Conservation (phyloP, 768 basidiomycete genomes). For the Candolleomyces aberdarensis region DNA sequence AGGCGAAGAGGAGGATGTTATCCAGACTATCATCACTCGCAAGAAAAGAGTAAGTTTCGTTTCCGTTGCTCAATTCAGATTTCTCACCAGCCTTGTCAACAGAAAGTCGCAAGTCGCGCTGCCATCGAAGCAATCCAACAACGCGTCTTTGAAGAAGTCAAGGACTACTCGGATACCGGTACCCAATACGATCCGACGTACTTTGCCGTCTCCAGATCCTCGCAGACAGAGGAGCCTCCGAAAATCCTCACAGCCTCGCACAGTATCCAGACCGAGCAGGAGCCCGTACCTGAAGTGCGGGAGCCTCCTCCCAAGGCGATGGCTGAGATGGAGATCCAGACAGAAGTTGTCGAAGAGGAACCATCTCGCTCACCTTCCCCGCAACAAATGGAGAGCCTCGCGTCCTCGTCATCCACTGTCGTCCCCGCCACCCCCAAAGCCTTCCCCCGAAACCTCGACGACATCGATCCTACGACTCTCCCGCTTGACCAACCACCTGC, state of each 20-base stretch:
- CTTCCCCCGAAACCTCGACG: constrained; percentile 27
- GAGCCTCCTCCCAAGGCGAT: constrained; percentile 28
- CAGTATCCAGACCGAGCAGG: constrained; percentile 57
- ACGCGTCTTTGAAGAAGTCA: constrained; percentile 56
- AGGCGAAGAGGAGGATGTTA: constrained; percentile 68
- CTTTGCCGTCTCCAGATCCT: constrained; percentile 41
- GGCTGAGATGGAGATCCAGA: constrained; percentile 62
- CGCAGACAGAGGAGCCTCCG: constrained; percentile 64
- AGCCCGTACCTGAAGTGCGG: constrained; percentile 19
- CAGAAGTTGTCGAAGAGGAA: constrained; percentile 39
- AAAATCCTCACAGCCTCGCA: constrained; percentile 43
- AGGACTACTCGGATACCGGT: constrained; percentile 72
- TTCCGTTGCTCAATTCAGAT: constrained; percentile 5
- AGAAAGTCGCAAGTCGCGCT: constrained; percentile 69
- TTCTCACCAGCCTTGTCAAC: constrained; percentile 8
- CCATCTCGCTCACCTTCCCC: constrained; percentile 46
- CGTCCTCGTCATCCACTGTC: constrained; percentile 73
- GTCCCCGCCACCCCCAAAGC: constrained; percentile 69
- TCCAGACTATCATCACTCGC: constrained; percentile 87
- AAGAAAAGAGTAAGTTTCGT: constrained; percentile 58
- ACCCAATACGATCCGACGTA: constrained; percentile 66
- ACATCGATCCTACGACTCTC: constrained; percentile 16
- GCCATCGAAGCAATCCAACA: constrained; percentile 5
- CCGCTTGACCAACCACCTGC: constrained; percentile 65
- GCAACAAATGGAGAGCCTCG: constrained; percentile 45